A percentile compares a stretch with the other conserved stretches of the same genome.
Conservation (phyloP, 1,139 yeast genomes). For the Scheffersomyces lignicola region DNA sequence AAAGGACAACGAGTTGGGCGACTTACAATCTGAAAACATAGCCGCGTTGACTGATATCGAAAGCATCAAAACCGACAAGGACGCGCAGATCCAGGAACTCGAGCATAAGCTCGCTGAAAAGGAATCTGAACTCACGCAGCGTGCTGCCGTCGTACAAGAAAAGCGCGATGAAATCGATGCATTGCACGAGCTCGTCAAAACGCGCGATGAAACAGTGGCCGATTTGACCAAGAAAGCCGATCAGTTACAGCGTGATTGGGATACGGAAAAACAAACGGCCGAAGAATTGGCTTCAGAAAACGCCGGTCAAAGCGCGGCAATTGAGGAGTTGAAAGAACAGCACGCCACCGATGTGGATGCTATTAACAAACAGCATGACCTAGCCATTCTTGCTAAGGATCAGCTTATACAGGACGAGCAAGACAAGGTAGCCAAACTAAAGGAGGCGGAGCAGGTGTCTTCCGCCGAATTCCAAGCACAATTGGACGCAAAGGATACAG, state of each 20-base stretch:
- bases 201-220: too few species aligned
- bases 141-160: too few species aligned
- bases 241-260: too few species aligned
- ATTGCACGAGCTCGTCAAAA: too few species aligned
- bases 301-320: background rate
- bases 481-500: background rate
- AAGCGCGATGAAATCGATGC: too few species aligned
- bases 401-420: constrained; percentile 1
- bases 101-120: too few species aligned
- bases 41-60: too few species aligned
- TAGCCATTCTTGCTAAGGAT: background rate
- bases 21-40: background rate
- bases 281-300: background rate
- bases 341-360: background rate
- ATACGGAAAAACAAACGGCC: background rate
- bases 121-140: too few species aligned
- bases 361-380: background rate
- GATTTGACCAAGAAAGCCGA: too few species aligned
- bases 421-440: background rate
- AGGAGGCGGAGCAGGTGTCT: constrained; percentile 1
- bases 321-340: background rate
- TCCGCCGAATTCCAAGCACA: background rate
- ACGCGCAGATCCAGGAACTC: too few species aligned
- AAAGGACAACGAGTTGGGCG: background rate
- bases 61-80: too few species aligned